Evolutionary conservation across 768 basidiomycete genomes (phyloP).

Genomic region (Lactarius hatsudake): DNA sequence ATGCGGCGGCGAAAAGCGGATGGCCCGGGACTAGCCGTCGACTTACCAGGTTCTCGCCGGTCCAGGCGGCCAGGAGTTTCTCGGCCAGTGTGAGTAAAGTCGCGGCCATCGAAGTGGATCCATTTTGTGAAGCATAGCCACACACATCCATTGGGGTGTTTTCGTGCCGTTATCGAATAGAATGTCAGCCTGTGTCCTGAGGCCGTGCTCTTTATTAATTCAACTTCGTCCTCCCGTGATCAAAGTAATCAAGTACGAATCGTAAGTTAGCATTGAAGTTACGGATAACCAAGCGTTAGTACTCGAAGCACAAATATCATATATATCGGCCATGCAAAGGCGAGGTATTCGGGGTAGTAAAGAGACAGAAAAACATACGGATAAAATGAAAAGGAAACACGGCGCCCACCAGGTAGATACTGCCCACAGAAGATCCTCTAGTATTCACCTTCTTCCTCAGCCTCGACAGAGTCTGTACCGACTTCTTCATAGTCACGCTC

Average conservation of each 20-base stretch:
- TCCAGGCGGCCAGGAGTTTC: not conserved
- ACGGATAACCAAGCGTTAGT: constrained; percentile 26
- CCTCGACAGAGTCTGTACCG: constrained; percentile 72
- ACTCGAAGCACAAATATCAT: constrained; percentile 27
- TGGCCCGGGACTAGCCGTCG: too few relatives aligned
- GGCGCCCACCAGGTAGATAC: constrained; percentile 1
- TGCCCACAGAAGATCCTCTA: constrained; percentile 31
- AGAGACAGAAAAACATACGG: constrained; percentile 7
- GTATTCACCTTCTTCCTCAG: constrained; percentile 64
- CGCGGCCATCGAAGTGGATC: too few relatives aligned
- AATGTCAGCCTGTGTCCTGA: not conserved
- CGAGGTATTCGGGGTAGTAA: constrained; percentile 18
- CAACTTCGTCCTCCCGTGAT: not conserved
- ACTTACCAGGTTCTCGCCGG: too few relatives aligned
- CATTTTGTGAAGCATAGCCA: too few relatives aligned
- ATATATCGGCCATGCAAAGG: constrained; percentile 13
- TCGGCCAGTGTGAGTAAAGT: not conserved
- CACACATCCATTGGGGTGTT: too few relatives aligned
- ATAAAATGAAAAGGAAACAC: constrained; percentile 1
- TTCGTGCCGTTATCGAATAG: too few relatives aligned
- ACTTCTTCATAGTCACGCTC: constrained; percentile 96
- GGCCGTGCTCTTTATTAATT: not conserved
- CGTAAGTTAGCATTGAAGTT: constrained; percentile 28
- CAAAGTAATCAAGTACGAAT: constrained; percentile 1
- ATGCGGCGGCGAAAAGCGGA: too few relatives aligned